phyloP scores from a whole-genome alignment of 192 early-diverging fungal genomes.

The Podila clonocystis region DNA sequence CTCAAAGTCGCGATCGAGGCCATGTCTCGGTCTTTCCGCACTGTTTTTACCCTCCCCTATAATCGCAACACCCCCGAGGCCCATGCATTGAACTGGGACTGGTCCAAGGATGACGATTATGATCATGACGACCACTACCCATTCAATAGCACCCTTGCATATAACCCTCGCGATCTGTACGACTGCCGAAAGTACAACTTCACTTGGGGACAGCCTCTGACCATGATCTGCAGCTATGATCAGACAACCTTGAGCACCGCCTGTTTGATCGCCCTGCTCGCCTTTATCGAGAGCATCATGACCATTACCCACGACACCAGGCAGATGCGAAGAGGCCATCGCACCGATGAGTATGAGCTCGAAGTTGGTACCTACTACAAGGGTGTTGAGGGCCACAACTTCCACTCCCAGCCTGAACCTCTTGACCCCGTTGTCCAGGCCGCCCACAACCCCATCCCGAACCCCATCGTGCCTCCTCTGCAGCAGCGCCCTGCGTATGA shows the following conservation, averaged over 20 bases:
- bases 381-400: background rate
- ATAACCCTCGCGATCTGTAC: conserved; percentile 26
- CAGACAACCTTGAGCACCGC: background rate
- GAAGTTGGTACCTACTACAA: background rate
- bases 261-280: background rate
- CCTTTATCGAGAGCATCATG: conserved; percentile 9
- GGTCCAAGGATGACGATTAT: background rate
- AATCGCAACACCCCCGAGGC: conserved; percentile 12
- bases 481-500: background rate
- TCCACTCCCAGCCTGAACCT: background rate
- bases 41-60: conserved; percentile 16
- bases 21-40: conserved; percentile 7
- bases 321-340: background rate
- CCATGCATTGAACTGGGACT: background rate
- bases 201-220: background rate
- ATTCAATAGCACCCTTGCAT: background rate
- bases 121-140: background rate
- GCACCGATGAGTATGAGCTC: background rate
- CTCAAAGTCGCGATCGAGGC: background rate
- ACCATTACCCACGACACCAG: conserved; percentile 14
- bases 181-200: background rate
- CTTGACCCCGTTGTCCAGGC: background rate
- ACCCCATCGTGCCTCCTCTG: background rate
- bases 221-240: conserved; percentile 18
- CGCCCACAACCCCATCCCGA: background rate